Evolutionary conservation across 306 rosid genomes (phyloP).

Genomic region (Dryas drummondii): DNA sequence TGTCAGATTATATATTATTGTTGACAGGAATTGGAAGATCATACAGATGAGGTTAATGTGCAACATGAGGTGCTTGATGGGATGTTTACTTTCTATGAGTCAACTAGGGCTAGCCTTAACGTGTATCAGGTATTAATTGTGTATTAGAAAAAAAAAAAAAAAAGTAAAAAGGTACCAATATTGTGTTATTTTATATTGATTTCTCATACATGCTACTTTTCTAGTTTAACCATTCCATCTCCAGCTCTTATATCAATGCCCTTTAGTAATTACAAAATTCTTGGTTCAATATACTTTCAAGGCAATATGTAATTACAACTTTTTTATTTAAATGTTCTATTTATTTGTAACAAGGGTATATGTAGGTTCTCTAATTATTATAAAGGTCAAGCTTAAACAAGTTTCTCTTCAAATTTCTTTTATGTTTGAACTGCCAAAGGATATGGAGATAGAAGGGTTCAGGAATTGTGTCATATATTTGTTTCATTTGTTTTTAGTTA

Average conservation of each 20-base stretch:
- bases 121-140: slow-evolving; percentile 73
- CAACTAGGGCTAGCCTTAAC: slow-evolving; percentile 56
- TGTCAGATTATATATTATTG: slow-evolving; percentile 4
- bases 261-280: background rate
- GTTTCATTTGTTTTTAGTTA: background rate
- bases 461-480: too few species aligned
- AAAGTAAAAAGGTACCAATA: slow-evolving; percentile 32
- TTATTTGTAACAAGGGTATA: background rate
- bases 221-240: background rate
- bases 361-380: background rate
- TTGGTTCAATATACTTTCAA: background rate
- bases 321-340: background rate
- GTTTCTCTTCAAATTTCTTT: background rate
- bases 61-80: slow-evolving; percentile 89
- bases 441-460: background rate
- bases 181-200: background rate
- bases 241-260: background rate
- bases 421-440: background rate
- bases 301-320: too few species aligned
- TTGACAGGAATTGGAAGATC: slow-evolving; percentile 82
- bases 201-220: background rate
- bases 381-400: background rate
- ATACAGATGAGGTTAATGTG: slow-evolving; percentile 70
- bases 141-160: background rate
- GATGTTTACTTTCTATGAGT: slow-evolving; percentile 83